Percentiles rank a stretch among this genome's conserved stretches.
Evolutionary conservation across 139 green algal genomes (phyloP).

Genomic region (Chloropicon primus): DNA sequence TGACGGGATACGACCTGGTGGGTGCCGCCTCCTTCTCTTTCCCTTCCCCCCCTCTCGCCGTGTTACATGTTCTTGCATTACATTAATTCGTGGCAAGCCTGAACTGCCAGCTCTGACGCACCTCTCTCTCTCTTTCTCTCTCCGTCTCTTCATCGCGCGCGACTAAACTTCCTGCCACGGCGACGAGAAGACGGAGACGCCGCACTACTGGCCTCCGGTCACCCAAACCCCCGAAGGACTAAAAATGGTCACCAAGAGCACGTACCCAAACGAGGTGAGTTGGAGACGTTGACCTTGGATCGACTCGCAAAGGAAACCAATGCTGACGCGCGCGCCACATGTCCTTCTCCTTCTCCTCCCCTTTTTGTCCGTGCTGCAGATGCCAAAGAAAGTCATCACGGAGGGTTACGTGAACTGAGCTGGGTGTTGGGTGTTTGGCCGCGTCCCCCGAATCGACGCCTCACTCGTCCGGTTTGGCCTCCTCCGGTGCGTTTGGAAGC

Average conservation of each 20-base stretch:
- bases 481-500: background rate
- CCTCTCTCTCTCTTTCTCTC: no score
- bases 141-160: no score
- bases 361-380: no score
- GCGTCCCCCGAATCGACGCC: no score
- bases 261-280: background rate
- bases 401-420: background rate
- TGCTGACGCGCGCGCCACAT: no score
- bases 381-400: background rate
- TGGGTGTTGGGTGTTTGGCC: no score
- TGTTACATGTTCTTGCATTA: background rate
- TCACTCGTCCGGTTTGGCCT: no score
- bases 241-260: background rate
- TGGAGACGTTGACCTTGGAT: no score
- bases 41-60: background rate
- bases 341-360: no score
- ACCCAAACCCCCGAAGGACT: conserved; percentile 39
- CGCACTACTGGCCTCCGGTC: conserved; percentile 57
- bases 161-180: no score
- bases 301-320: no score
- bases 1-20: conserved; percentile 61
- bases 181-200: conserved; percentile 34
- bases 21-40: conserved; percentile 5
- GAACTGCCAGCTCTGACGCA: conserved; percentile 1
- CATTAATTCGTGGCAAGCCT: background rate